These are phyloP conservation scores for Lignosus rhinocerotis DNA, from an alignment of 1,284 basidiomycete genomes.

Conservation along the genomic window DNA sequence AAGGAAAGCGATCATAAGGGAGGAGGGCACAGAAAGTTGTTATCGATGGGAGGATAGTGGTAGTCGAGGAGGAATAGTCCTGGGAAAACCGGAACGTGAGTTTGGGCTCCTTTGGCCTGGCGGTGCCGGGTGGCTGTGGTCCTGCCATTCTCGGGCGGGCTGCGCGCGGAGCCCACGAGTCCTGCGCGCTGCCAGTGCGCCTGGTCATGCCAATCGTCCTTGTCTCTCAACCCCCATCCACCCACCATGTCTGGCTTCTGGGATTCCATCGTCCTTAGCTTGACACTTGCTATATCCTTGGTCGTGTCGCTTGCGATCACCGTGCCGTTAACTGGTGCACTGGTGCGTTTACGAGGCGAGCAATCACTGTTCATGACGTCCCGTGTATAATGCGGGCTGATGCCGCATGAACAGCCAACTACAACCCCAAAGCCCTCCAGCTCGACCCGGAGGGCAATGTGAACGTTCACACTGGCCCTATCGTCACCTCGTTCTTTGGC, in stretches of 20 bases:
- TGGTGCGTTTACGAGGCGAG: constrained; percentile 62
- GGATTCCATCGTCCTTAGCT: constrained; percentile 32
- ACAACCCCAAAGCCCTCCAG: constrained; percentile 81
- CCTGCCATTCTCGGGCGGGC: constrained; percentile 5
- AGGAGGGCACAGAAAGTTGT: not conserved
- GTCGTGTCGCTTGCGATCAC: constrained; percentile 42
- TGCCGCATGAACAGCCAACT: constrained; percentile 52
- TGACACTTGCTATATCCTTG: constrained; percentile 52
- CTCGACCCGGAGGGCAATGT: constrained; percentile 77
- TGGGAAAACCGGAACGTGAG: constrained; percentile 17
- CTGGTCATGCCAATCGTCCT: constrained; percentile 1
- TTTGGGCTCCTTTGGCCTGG: constrained; percentile 20
- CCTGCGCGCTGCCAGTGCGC: constrained; percentile 18
- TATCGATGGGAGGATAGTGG: constrained; percentile 34
- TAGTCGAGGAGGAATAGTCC: constrained; percentile 40
- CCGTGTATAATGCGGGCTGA: not conserved
- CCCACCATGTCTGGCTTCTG: constrained; percentile 25
- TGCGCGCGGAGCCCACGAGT: not conserved
- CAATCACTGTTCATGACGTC: not conserved
- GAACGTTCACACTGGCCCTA: constrained; percentile 74
- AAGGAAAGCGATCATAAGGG: not conserved
- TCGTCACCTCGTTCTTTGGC: constrained; percentile 60
- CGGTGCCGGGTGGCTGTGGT: constrained; percentile 22
- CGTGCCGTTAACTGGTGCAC: constrained; percentile 66
- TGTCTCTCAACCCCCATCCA: constrained; percentile 35